Evolutionary conservation across 208 protist species (phyloP), one percentile per base, ranked within the genome.

Genomic region (Crithidia thermophila): DNA sequence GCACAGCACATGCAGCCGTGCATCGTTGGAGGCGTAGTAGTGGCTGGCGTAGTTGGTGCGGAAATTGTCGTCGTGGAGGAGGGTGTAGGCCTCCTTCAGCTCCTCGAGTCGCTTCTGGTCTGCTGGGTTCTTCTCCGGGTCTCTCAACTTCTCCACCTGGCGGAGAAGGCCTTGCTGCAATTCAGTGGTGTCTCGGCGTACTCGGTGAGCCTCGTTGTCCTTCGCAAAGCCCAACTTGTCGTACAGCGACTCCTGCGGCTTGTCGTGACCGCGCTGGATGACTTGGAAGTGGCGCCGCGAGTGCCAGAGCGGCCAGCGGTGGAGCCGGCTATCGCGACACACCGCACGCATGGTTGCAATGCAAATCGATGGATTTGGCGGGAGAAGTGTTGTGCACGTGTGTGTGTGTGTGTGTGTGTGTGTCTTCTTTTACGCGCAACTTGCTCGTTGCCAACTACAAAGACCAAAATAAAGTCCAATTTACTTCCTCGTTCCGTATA

Each of bases 261-360:
- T 27, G 45, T 95, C 90, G 60, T 95, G 77, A 1, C 90, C 90
- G 28, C 81, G 77, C 52, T 95, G 78, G 45, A 95, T 91, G 40
- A 81, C 61, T 64, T 75, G 69, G 18, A 69, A 75, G 37, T 4
- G 2, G 37, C 69, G 69, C 16, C 61, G 60, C 34, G 42, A 23
- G 40, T 46, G 39, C 40, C 47, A 49, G 1, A 59, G 20, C 16
- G 61, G 11, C 16, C 50, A 30, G 23, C 23, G 33, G 36, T 25
- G 18, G 20, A 63, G 47, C 23, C n/a, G 42, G 31, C n/a, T 6
- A 0, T 42, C 33, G 0, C 45, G 58, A 9, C 20, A 36, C 58
- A 45, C 58, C 30, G 45, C 4, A 20, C 58, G 58, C 58, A 62
- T n/a, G n/a, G n/a, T n/a, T n/a, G n/a, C n/a, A n/a, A n/a, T n/a